Evolutionary conservation across 192 early-diverging fungal species (phyloP), one percentile per base, ranked within the genome.

Genomic region (Coemansia sp.): DNA sequence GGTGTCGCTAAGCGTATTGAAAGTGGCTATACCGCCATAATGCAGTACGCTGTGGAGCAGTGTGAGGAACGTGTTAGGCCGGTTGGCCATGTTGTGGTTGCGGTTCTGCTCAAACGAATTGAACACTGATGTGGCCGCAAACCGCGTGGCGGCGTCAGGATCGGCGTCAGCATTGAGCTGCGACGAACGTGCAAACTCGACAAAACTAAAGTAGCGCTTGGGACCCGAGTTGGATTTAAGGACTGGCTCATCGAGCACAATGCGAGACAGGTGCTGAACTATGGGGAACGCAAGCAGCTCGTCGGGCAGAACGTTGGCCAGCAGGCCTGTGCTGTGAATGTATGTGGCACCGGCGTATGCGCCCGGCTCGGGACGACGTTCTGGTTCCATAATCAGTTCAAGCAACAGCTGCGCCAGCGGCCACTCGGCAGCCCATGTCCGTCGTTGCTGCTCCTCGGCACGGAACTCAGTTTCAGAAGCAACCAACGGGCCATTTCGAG

Each of bases 41-140:
- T 92, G 89, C 23, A 87, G 62, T 11, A 90, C 80, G 32, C 88
- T 85, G 66, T 92, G 90, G 57, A 89, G 83, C 56, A 92, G 75
- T 0, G 88, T 87, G 54, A 92, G 61, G 55, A 88, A 89, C 5
- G 83, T 86, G 65, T 92, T 92, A 49, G 90, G 85, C 9, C 79
- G 69, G 59, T 90, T 92, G 66, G 82, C 83, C 57, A 79, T 78
- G 26, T 74, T 81, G 50, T 85, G 89, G 59, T 77, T 68, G 35
- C 74, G 64, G 56, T 82, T 82, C 54, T 61, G 62, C 67, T 78
- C 75, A 45, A 74, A 82, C 68, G 88, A 82, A 59, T 89, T 90
- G 64, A 86, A 88, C 10, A 81, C 90, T 74, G 62, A 82, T 62
- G 75, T 82, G 11, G 86, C 71, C 72, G 86, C 51, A 83, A 83